Conservation (phyloP, 1,284 basidiomycete species). For the Rhizoctonia solani region DNA sequence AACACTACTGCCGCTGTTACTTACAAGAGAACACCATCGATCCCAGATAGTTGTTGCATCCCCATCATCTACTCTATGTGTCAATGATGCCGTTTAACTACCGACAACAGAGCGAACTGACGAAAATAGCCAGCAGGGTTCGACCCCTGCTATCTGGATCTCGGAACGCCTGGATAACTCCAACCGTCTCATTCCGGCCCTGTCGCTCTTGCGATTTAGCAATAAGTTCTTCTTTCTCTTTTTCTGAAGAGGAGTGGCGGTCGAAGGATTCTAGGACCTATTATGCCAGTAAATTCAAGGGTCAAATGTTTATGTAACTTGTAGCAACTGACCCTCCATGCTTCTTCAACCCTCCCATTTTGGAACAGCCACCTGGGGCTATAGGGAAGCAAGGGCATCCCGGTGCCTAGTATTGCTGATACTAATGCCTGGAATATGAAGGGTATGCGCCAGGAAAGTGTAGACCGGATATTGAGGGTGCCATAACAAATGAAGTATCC, state of each 20-base stretch:
- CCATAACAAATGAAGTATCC: constrained; percentile 60
- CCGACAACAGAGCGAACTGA: constrained; percentile 50
- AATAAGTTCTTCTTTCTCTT: constrained; percentile 36
- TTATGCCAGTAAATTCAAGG: not conserved
- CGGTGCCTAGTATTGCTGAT: constrained; percentile 51
- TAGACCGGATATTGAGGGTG: constrained; percentile 47
- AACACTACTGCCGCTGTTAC: not conserved
- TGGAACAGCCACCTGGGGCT: constrained; percentile 58
- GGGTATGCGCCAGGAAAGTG: constrained; percentile 56
- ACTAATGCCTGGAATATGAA: constrained; percentile 52
- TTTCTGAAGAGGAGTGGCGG: constrained; percentile 29
- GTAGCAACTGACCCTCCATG: constrained; percentile 40
- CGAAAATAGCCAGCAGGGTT: constrained; percentile 53
- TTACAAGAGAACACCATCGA: constrained; percentile 40
- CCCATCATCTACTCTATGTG: constrained; percentile 29
- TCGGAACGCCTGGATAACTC: constrained; percentile 34
- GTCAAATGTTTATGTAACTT: constrained; percentile 45
- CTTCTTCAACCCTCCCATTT: constrained; percentile 51
- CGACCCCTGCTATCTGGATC: constrained; percentile 41
- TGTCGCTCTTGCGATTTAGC: constrained; percentile 22
- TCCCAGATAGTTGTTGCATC: constrained; percentile 39
- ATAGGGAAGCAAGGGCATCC: constrained; percentile 56
- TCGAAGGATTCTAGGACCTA: constrained; percentile 37
- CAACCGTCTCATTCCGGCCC: constrained; percentile 22
- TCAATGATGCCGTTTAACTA: not conserved